Conservation (phyloP, 2,329 filamentous ascomycete species). For the Coniochaeta sp. region DNA sequence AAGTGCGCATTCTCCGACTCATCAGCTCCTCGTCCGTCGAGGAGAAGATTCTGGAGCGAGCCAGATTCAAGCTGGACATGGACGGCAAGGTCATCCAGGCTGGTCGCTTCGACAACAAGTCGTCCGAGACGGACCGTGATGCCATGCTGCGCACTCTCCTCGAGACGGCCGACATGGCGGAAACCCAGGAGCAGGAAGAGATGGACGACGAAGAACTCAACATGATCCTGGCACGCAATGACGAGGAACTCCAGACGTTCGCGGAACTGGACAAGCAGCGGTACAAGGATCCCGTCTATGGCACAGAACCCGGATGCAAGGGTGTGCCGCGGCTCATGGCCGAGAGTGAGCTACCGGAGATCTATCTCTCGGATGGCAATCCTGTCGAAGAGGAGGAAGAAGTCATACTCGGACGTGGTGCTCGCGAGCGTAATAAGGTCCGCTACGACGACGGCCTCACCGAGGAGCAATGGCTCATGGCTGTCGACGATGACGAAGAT, state of each 20-base stretch:
- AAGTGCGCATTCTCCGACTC: conserved; percentile 89
- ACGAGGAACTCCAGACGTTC: conserved; percentile 71
- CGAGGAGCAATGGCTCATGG: conserved; percentile 98
- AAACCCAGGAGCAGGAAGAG: conserved; percentile 74
- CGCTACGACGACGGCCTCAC: conserved; percentile 96
- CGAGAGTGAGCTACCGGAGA: conserved; percentile 85
- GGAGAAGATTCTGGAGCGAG: conserved; percentile 95
- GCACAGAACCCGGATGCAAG: conserved; percentile 54
- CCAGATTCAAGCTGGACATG: conserved; percentile 97
- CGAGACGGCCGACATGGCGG: conserved; percentile 69
- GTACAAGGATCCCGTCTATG: conserved; percentile 59
- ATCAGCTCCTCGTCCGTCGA: conserved; percentile 97
- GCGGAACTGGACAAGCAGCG: conserved; percentile 77
- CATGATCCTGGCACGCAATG: conserved; percentile 82
- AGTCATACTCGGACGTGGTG: conserved; percentile 72
- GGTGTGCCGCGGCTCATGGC: conserved; percentile 71
- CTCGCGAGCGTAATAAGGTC: conserved; percentile 88
- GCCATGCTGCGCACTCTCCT: conserved; percentile 91
- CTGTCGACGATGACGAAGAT: conserved; percentile 94
- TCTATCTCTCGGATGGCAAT: conserved; percentile 83
- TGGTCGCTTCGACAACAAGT: conserved; percentile 99
- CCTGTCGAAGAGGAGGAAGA: conserved; percentile 77
- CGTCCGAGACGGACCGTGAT: conserved; percentile 95
- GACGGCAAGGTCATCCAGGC: conserved; percentile 99
- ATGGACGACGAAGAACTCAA: conserved; percentile 99